A percentile compares a stretch with the other conserved stretches of the same genome.
phyloP scores from a whole-genome alignment of 495 filamentous ascomycete genomes.

The Lindgomyces ingoldianus region DNA sequence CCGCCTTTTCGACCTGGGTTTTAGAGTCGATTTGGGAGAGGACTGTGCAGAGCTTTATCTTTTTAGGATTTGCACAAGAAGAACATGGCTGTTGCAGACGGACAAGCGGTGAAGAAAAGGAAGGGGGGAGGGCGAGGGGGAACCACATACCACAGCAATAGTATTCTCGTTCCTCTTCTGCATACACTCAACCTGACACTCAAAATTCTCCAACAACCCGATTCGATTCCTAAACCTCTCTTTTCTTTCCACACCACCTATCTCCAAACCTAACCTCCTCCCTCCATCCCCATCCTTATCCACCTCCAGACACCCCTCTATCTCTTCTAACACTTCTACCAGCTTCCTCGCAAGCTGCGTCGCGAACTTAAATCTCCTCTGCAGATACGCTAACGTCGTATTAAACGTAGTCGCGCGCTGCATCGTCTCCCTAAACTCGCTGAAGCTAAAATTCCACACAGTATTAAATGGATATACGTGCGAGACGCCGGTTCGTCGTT shows the following conservation, averaged over 20 bases:
- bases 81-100: too few species aligned
- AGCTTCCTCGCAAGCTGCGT: background rate
- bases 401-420: background rate
- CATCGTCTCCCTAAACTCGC: background rate
- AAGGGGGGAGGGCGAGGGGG: background rate
- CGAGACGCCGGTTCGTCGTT: conserved; percentile 4
- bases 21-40: background rate
- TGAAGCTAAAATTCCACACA: conserved; percentile 9
- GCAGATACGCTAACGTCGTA: conserved; percentile 7
- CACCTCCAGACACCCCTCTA: too few species aligned
- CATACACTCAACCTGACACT: conserved; percentile 6
- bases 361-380: conserved; percentile 8
- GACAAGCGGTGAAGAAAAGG: background rate
- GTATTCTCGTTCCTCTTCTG: conserved; percentile 10
- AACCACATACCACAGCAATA: conserved; percentile 4
- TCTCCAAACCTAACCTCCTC: background rate
- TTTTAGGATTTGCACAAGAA: too few species aligned
- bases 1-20: background rate
- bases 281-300: background rate
- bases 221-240: conserved; percentile 10
- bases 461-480: background rate
- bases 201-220: background rate
- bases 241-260: background rate
- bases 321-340: background rate
- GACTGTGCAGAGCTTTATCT: background rate